Percentiles rank a stretch among this genome's conserved stretches.
Evolutionary conservation across 148 eudicot species (phyloP).

Genomic region (Camellia lanceoleosa): DNA sequence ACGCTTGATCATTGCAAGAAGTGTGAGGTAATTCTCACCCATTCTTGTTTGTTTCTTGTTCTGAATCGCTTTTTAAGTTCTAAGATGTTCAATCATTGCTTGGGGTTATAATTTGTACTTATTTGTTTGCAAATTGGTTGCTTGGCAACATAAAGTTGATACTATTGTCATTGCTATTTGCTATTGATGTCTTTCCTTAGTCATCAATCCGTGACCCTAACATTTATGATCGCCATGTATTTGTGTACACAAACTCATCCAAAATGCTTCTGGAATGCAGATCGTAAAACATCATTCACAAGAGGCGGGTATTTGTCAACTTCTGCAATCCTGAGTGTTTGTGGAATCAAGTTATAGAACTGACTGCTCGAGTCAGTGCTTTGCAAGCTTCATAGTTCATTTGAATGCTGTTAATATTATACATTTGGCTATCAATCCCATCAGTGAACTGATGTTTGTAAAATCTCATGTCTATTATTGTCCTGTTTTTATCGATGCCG

Average conservation of each 20-base stretch:
- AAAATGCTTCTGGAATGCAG: slow-evolving; percentile 28
- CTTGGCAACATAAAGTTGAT: not conserved
- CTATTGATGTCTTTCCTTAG: not conserved
- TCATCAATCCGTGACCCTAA: not conserved
- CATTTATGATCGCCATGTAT: not conserved
- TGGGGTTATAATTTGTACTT: not conserved
- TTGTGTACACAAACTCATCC: not conserved
- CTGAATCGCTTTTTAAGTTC: not conserved
- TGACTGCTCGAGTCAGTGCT: slow-evolving; percentile 71
- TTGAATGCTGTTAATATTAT: not conserved
- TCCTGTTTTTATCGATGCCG: too few relatives aligned
- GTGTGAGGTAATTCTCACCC: slow-evolving; percentile 59
- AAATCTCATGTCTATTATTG: too few relatives aligned
- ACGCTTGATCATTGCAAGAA: slow-evolving; percentile 82
- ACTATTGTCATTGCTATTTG: not conserved
- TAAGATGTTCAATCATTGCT: not conserved
- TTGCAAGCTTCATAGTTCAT: slow-evolving; percentile 54
- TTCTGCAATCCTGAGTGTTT: slow-evolving; percentile 89
- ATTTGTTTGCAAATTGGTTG: not conserved
- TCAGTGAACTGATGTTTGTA: too few relatives aligned
- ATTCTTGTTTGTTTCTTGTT: not conserved
- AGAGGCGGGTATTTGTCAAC: slow-evolving; percentile 86
- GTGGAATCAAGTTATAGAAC: slow-evolving; percentile 73
- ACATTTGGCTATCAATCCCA: too few relatives aligned
- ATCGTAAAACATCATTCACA: slow-evolving; percentile 80